Conservation (phyloP, 1,284 basidiomycete species). For the Microbotryomycetes sp. region DNA sequence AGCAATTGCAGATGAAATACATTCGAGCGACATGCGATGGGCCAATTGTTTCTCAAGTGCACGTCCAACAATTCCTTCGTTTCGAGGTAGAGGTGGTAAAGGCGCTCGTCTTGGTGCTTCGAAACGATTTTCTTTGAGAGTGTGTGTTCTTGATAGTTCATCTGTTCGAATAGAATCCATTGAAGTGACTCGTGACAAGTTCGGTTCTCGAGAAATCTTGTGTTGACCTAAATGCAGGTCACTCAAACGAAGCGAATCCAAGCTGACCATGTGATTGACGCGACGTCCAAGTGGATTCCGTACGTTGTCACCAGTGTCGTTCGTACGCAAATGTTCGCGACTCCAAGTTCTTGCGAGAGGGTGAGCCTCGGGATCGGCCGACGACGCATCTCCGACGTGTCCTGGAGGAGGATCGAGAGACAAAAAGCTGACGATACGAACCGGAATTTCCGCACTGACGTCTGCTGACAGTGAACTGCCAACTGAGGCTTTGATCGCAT, state of each 20-base stretch:
- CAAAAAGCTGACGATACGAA: conserved; percentile 68
- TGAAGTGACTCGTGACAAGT: conserved; percentile 29
- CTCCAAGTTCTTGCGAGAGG: conserved; percentile 21
- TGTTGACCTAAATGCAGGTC: conserved; percentile 17
- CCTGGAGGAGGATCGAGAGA: conserved; percentile 68
- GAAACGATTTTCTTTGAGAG: conserved; percentile 3
- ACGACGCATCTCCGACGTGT: conserved; percentile 26
- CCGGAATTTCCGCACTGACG: conserved; percentile 60
- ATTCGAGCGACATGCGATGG: conserved; percentile 37
- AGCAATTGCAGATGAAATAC: conserved; percentile 36
- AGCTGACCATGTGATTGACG: conserved; percentile 27
- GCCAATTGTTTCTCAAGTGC: conserved; percentile 27
- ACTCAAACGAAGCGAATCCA: conserved; percentile 22
- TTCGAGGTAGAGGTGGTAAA: not conserved
- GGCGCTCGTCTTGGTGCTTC: not conserved
- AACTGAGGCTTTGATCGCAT: conserved; percentile 64
- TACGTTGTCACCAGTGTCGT: not conserved
- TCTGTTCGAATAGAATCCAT: conserved; percentile 27
- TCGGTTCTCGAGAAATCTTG: not conserved
- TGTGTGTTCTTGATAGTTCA: conserved; percentile 13
- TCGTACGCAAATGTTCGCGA: conserved; percentile 2
- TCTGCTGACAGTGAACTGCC: conserved; percentile 61
- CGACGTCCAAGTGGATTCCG: too few relatives aligned
- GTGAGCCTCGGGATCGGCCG: not conserved
- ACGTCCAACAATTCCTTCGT: conserved; percentile 18